Evolutionary conservation across 2,329 filamentous ascomycete genomes (phyloP).

Genomic region (Magnaporthiopsis incrustans): DNA sequence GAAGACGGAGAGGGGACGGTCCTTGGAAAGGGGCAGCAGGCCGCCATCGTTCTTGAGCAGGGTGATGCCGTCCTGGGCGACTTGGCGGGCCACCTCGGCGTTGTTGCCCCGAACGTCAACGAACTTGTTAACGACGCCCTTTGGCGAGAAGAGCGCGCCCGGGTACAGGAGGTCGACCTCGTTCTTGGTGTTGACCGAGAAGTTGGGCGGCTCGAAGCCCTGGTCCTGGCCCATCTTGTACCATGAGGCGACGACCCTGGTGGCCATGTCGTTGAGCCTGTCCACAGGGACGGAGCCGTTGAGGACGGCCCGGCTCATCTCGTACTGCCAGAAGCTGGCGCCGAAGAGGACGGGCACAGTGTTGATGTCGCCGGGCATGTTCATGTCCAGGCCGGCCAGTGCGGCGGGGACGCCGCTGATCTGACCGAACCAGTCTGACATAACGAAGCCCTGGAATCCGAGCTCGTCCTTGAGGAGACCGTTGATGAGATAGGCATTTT

Average conservation of each 20-base stretch:
- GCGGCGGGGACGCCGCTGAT: constrained; percentile 66
- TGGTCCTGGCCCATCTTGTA: constrained; percentile 52
- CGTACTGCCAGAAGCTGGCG: constrained; percentile 44
- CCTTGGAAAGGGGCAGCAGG: constrained; percentile 38
- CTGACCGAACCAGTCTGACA: constrained; percentile 77
- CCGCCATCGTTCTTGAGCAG: constrained; percentile 57
- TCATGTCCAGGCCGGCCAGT: constrained; percentile 63
- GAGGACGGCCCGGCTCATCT: constrained; percentile 44
- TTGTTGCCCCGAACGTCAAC: constrained; percentile 53
- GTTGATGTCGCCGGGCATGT: constrained; percentile 45
- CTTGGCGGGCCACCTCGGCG: constrained; percentile 38
- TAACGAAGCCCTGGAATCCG: constrained; percentile 73
- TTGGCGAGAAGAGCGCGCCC: constrained; percentile 48
- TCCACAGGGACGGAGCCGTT: constrained; percentile 50
- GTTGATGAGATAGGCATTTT: constrained; percentile 71
- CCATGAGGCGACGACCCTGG: constrained; percentile 50
- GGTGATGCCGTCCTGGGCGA: constrained; percentile 51
- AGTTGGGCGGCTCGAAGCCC: constrained; percentile 48
- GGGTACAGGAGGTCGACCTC: constrained; percentile 48
- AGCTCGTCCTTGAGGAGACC: constrained; percentile 70
- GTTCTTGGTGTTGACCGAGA: constrained; percentile 50
- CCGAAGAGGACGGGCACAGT: constrained; percentile 45
- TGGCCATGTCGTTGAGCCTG: constrained; percentile 49
- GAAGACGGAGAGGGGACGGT: constrained; percentile 35
- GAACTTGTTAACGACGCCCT: constrained; percentile 60